Base-by-base conservation (phyloP, 805 yeast species). In the Metschnikowia picachoensis region DNA sequence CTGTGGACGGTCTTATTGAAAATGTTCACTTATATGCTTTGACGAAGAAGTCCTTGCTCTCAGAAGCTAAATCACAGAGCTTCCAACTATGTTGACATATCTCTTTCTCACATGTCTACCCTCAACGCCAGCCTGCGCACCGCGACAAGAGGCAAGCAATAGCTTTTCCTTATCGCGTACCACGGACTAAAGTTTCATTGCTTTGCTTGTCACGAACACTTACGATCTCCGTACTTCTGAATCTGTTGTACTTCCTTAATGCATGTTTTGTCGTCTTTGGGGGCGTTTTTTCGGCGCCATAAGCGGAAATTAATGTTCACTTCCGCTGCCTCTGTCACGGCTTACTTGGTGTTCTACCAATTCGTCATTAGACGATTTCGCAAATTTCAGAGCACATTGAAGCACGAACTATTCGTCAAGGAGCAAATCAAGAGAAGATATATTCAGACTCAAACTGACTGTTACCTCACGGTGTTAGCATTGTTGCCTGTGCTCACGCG, bases 401-500 rank as follows among this genome's bases (percentile, higher is more conserved):
- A 55, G 43, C 73, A 72, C 51, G 77, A 72, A 47, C 60, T 69
- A 42, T 62, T 66, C 41, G 68, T 70, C 44, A 70, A 71, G 56
- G 73, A 70, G 50, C 77, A 72, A 49, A 85, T 91, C 48, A 83
- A 83, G 55, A 76, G 94, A 55, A 71, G 97, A 47, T 92, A 90
- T 58, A 82, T 85, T 41, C 97, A 90, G 69, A 92, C 97, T 10
- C 97, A 91, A 60, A 83, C 83, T 55, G 98, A 92, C 65, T 87
- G 96, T 39, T 75, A 85, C 43, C 82, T 81, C 68, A 92, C 97
- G 0, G 80, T 91, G 43, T 73, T 87, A 60, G 91, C 95, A 4
- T 73, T 92, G 50, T 71, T 87, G 40, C 95, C 96, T 1, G 87
- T 88, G 4, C 69, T 91, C 36, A 74, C 83, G 6, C 76, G 76